Evolutionary conservation across 1,284 basidiomycete genomes (phyloP), one percentile per base, ranked within the genome.

Genomic region (Trametes polyzona): DNA sequence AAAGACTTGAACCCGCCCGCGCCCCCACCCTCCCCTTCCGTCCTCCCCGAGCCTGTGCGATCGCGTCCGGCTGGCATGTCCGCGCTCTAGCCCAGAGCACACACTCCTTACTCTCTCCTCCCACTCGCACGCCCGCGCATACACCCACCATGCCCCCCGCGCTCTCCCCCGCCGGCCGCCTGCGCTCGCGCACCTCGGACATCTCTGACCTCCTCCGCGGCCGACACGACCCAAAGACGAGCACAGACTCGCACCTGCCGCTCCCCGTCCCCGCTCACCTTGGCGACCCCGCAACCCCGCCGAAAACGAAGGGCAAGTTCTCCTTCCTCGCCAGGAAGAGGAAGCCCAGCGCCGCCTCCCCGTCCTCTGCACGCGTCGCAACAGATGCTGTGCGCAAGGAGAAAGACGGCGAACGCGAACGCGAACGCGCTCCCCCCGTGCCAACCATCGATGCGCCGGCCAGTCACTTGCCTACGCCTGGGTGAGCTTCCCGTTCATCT

Each of bases 181-280:
- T 69, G 24, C 71, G 72, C 50, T 69, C 72, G 6, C 70, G 71
- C 54, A 74, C 73, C 0, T 69, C 72, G n/a, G 73, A 74, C 59
- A 49, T 74, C 33, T 69, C 71, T 19, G 73, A 74, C 47, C 60
- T 73, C 44, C 64, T 74, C 12, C 69, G 69, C 48, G 69, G 67
- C 36, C 62, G 63, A 30, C 65, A 63, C 46, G 54, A 55, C 59
- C 19, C 46, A 3, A 62, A 54, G 55, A 55, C 42, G 26, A 62
- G 55, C 42, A 51, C 52, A 29, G 68, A 57, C n/a, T 48, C 52
- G 24, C 57, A 36, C 14, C 47, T 48, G n/a, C 40, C 57, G 27
- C 65, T 66, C 1, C 62, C 66, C 17, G 39, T 60, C 14, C 68
- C 62, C 19, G 29, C 46, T 7, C 59, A 47, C 33, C 62, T 43